These are phyloP conservation scores for Naematelia encephala DNA, from an alignment of 768 basidiomycete species.

Conservation along the genomic window DNA sequence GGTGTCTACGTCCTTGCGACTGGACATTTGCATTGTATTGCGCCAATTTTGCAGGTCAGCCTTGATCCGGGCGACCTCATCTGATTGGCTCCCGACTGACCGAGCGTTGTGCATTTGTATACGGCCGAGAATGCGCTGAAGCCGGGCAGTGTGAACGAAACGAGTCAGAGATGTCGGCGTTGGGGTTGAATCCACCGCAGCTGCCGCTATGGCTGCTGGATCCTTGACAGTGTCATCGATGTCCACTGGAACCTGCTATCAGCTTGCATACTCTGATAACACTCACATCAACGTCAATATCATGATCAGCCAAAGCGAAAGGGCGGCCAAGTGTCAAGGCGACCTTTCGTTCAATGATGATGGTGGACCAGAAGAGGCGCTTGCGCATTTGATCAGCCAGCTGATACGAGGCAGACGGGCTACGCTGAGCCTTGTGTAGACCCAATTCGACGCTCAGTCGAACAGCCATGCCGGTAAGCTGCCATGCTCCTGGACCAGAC, in stretches of 20 bases:
- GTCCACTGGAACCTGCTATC: conserved; percentile 20
- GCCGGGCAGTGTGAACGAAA: conserved; percentile 1
- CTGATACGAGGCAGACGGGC: not conserved
- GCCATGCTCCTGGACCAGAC: conserved; percentile 32
- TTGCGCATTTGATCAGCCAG: not conserved
- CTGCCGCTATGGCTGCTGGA: not conserved
- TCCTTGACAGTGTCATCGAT: conserved; percentile 6
- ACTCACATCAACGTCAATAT: conserved; percentile 6
- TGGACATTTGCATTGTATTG: not conserved
- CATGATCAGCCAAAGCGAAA: conserved; percentile 4
- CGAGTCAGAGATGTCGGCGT: not conserved
- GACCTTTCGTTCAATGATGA: conserved; percentile 4
- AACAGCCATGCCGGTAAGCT: conserved; percentile 38
- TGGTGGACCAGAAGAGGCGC: conserved; percentile 4
- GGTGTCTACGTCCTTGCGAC: not conserved
- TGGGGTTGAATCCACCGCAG: not conserved
- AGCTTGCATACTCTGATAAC: no score
- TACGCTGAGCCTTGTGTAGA: conserved; percentile 22
- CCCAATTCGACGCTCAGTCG: conserved; percentile 45
- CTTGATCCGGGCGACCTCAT: not conserved
- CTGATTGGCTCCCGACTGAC: not conserved
- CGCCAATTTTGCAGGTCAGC: conserved; percentile 5
- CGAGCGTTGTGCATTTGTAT: conserved; percentile 1
- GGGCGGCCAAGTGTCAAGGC: conserved; percentile 4
- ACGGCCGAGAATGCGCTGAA: conserved; percentile 1